phyloP scores from a whole-genome alignment of 495 filamentous ascomycete genomes.

The Xanthoparmelia taractica region DNA sequence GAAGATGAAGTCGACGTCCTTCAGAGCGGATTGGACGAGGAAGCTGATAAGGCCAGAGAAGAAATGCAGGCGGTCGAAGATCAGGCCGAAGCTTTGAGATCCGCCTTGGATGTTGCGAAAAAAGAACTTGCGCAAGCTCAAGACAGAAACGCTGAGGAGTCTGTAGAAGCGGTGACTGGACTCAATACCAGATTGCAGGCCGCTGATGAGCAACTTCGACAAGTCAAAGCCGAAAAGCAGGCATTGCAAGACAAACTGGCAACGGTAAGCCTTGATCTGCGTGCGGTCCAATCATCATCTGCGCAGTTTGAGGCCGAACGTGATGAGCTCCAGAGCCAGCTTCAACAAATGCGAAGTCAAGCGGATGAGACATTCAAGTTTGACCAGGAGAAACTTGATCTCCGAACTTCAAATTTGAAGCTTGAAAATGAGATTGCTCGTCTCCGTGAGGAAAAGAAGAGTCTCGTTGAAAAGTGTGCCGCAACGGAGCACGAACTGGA shows the following conservation, averaged over 20 bases:
- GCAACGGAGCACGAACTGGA: slow-evolving; percentile 49
- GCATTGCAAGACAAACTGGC: slow-evolving; percentile 55
- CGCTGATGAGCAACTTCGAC: slow-evolving; percentile 42
- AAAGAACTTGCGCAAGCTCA: slow-evolving; percentile 18
- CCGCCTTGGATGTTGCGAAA: slow-evolving; percentile 38
- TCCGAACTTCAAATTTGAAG: slow-evolving; percentile 51
- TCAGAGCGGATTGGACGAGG: slow-evolving; percentile 67
- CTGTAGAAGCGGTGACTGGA: slow-evolving; percentile 20
- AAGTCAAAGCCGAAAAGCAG: slow-evolving; percentile 50
- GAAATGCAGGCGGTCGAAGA: slow-evolving; percentile 42
- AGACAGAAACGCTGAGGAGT: slow-evolving; percentile 24
- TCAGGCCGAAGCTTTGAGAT: slow-evolving; percentile 44
- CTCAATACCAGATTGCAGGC: slow-evolving; percentile 30
- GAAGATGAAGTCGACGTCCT: slow-evolving; percentile 76
- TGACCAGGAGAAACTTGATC: slow-evolving; percentile 55
- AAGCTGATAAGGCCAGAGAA: slow-evolving; percentile 54
- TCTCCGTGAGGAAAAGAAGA: slow-evolving; percentile 49
- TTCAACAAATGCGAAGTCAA: slow-evolving; percentile 43
- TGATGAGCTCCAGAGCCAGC: slow-evolving; percentile 53
- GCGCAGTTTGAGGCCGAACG: slow-evolving; percentile 54
- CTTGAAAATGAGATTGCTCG: slow-evolving; percentile 53
- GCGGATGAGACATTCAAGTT: slow-evolving; percentile 48
- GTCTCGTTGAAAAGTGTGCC: slow-evolving; percentile 43
- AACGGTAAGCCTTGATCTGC: slow-evolving; percentile 53
- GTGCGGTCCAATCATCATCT: slow-evolving; percentile 45